Base-by-base conservation (phyloP, 2,329 filamentous ascomycete genomes). In the Cercospora zeina region DNA sequence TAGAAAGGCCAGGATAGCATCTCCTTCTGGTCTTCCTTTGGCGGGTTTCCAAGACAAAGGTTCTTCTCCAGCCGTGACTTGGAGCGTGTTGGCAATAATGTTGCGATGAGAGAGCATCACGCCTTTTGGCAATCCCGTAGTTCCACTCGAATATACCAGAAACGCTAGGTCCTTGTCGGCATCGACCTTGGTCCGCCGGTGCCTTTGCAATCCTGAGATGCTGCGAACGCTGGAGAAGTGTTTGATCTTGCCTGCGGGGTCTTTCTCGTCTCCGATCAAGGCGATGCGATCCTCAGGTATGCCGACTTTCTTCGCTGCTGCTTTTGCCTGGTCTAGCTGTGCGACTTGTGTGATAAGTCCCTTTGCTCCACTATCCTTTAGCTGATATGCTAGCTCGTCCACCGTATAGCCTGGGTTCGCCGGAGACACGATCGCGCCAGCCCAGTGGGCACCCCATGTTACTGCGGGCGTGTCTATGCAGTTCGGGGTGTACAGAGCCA, bases 41-140 rank as follows among this genome's bases (percentile, higher is more conserved):
- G 72, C 59, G 73, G 70, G 77, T 75, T 74, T 77, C 66, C 14
- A 75, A 71, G 75, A 93, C 92, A 84, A 69, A 11, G 60, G 65
- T 2, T 51, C 54, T 66, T 80, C 77, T 11, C 68, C 72, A 36
- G 73, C 72, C 58, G 72, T 75, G 59, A 79, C 72, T 73, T 80
- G 77, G 67, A 80, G 67, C 0, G 76, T 75, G 74, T 96, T 96
- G 64, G 90, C 80, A 13, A 96, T 84, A 62, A 96, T 87, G 74
- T 97, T 97, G 67, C 79, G 76, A 76, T 97, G 93, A 10, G 86
- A 89, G 27, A 97, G 81, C 84, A 91, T 89, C n/a, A 97, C 93
- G 13, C 93, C 63, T 36, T 65, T 65, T 0, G 93, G 92, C 58
- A 92, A 79, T 1, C 93, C 93, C 0, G 93, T 97, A 0, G 93